Evolutionary conservation across 2,329 filamentous ascomycete genomes (phyloP), one percentile per base, ranked within the genome.

Genomic region (Dothistroma septosporum): DNA sequence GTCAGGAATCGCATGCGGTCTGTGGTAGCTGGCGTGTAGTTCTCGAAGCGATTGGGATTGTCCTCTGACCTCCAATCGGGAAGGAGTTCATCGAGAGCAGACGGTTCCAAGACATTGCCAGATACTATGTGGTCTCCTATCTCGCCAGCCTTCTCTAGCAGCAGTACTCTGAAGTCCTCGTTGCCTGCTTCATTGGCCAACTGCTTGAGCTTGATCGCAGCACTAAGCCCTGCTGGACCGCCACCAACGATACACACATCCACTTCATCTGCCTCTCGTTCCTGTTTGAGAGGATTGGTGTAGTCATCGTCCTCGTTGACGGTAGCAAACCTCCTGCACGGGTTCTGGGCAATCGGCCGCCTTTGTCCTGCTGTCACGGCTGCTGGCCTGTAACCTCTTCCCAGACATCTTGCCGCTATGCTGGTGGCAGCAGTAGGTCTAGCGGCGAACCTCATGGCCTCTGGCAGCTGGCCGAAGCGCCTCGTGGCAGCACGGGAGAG

Each of bases 241-340:
- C 91, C 94, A 72, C 94, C 94, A 57, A 99, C 86, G 71, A 99
- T 97, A 77, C 92, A 96, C 32, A 99, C 92, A 76, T 99, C 94
- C 32, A 99, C 94, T 77, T 94, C 80, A 72, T 99, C 94, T 57
- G 86, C 89, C 76, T 97, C 94, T 66, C 94, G 88, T 66, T 97
- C 93, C 60, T 92, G 81, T 58, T 81, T 76, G 33, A 71, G 69
- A 21, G 78, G 77, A 61, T 80, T 76, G 63, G 79, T 77, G 37
- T 69, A 70, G 57, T 78, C 76, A 49, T 78, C 73, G 53, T 76
- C 73, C 58, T 77, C 74, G 24, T 53, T 32, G 5, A 69, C 65
- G 2, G 72, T 73, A 16, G 77, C 74, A 33, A 74, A 67, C 57
- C 70, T 63, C 63, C 68, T 62, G 47, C 68, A 66, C 31, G 68